phyloP scores from a whole-genome alignment of 2,329 filamentous ascomycete species.

The Ceratocystis destructans region DNA sequence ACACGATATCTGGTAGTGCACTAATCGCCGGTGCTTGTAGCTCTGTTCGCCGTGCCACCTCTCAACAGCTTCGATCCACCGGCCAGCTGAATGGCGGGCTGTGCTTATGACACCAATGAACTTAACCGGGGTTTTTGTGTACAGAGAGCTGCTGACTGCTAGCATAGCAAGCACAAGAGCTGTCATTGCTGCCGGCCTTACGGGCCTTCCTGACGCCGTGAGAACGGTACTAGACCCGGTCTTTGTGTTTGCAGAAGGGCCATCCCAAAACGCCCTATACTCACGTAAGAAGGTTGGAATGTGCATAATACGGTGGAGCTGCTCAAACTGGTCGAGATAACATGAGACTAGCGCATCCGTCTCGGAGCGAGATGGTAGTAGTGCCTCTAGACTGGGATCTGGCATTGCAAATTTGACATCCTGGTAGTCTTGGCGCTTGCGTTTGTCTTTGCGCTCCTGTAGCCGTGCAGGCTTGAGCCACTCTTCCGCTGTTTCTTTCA shows the following conservation, averaged over 20 bases:
- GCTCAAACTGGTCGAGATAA: constrained; percentile 42
- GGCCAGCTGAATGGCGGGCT: constrained; percentile 40
- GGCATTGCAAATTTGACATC: constrained; percentile 36
- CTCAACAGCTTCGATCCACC: constrained; percentile 44
- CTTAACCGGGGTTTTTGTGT: constrained; percentile 38
- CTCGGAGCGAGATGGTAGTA: constrained; percentile 36
- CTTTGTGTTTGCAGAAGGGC: constrained; percentile 23
- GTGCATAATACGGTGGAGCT: constrained; percentile 44
- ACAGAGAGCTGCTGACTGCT: constrained; percentile 44
- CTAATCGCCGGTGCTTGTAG: constrained; percentile 46
- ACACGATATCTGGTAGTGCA: constrained; percentile 48
- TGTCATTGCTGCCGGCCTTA: constrained; percentile 40
- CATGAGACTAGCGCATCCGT: constrained; percentile 36
- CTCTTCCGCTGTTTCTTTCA: constrained; percentile 48
- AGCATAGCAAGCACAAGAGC: constrained; percentile 47
- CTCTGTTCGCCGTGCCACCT: constrained; percentile 42
- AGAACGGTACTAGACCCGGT: neutral
- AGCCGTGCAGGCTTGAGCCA: constrained; percentile 46
- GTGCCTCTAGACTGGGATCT: constrained; percentile 37
- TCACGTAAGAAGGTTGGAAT: constrained; percentile 44
- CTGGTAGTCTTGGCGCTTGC: constrained; percentile 38
- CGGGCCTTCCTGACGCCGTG: constrained; percentile 15
- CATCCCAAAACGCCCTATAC: constrained; percentile 42
- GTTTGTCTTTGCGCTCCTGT: constrained; percentile 42
- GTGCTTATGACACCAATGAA: constrained; percentile 44